phyloP scores from a whole-genome alignment of 1,284 basidiomycete genomes.

The Ustilago loliicola region DNA sequence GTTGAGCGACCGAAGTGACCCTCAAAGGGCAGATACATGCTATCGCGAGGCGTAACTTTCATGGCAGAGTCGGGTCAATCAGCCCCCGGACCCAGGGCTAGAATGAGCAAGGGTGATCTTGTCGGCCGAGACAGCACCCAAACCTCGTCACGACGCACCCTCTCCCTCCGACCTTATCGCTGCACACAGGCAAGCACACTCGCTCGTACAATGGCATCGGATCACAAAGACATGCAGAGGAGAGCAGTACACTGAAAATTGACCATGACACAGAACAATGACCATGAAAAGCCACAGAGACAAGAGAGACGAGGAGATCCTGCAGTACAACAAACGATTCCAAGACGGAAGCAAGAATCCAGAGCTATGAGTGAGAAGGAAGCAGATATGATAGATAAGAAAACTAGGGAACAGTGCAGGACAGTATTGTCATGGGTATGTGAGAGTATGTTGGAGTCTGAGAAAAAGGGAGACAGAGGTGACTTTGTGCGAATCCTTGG shows the following conservation, averaged over 20 bases:
- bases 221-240: neutral
- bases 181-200: neutral
- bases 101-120: no score
- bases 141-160: no score
- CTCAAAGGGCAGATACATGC: no score
- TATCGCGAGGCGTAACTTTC: no score
- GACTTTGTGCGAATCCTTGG: neutral
- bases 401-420: neutral
- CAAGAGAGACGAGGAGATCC: neutral
- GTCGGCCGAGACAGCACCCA: no score
- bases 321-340: slow-evolving; percentile 2
- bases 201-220: no score
- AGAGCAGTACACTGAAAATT: neutral
- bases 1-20: no score
- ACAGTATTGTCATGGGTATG: slow-evolving; percentile 1
- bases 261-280: slow-evolving; percentile 1
- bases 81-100: no score
- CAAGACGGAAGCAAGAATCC: neutral
- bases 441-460: neutral
- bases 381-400: neutral
- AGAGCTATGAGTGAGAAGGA: neutral
- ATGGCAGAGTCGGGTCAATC: no score
- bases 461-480: neutral
- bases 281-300: neutral
- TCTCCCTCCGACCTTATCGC: no score